Percentiles rank a stretch among this genome's conserved stretches.
These are phyloP conservation scores for Flaveria robusta DNA, from an alignment of 129 eudicot genomes.

Conservation along the genomic window DNA sequence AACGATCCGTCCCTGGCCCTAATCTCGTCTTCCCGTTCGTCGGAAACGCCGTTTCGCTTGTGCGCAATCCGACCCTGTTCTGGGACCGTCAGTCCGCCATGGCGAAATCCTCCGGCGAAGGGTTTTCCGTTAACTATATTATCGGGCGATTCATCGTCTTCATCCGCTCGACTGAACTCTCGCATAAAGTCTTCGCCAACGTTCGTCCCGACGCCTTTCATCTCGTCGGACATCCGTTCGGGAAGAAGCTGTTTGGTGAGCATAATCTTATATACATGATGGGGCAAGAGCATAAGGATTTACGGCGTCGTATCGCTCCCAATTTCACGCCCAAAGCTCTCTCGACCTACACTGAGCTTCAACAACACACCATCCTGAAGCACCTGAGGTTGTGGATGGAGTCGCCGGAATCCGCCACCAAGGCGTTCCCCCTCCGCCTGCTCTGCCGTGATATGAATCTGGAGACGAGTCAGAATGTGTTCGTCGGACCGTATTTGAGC, in stretches of 20 bases:
- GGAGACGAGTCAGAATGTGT: conserved; percentile 83
- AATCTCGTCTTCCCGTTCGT: conserved; percentile 64
- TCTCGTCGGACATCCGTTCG: conserved; percentile 84
- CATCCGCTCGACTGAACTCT: conserved; percentile 59
- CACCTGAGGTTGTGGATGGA: conserved; percentile 58
- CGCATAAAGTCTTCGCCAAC: conserved; percentile 74
- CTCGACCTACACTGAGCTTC: conserved; percentile 55
- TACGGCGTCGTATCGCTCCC: conserved; percentile 91
- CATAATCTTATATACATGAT: conserved; percentile 77
- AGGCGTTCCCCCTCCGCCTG: conserved; percentile 53
- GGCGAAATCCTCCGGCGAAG: conserved; percentile 60
- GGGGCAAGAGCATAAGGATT: conserved; percentile 79
- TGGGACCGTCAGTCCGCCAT: conserved; percentile 63
- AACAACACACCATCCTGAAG: conserved; percentile 53
- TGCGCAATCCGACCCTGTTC: conserved; percentile 60
- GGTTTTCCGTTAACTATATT: conserved; percentile 74
- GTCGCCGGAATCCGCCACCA: neutral
- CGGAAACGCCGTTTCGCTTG: conserved; percentile 65
- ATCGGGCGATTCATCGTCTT: conserved; percentile 81
- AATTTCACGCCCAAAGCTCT: conserved; percentile 80
- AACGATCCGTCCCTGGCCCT: conserved; percentile 65
- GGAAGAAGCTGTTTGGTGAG: conserved; percentile 82
- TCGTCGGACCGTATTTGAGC: conserved; percentile 69
- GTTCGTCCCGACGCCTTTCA: conserved; percentile 85
- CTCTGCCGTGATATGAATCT: conserved; percentile 78